Base-by-base conservation (phyloP, 306 rosid species). In the Quercus robur region DNA sequence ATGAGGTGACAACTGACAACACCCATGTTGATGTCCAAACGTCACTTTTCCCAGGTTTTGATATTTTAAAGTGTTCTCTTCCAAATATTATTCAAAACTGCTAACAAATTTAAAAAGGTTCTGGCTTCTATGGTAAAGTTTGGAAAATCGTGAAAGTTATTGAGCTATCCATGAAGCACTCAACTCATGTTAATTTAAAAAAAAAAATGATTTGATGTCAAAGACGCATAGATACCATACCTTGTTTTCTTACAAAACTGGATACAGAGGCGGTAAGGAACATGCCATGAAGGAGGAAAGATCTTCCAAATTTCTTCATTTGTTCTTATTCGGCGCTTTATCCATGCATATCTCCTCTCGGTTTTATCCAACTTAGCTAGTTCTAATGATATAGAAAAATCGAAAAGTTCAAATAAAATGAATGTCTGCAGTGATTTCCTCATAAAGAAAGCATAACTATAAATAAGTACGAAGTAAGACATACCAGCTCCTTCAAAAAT, bases 401-500 rank as follows among this genome's bases (percentile, higher is more conserved):
- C 4, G 72, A 52, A 1, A 56, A 77, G 26, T 81, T 77, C 69
- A 78, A 79, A 82, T 21, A 80, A 56, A 67, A 58, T 8, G 72
- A 63, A 56, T 80, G 57, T 57, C 72, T 66, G 61, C 68, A 35
- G 69, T 57, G 21, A 80, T 71, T 69, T 73, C 41, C 66, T 15
- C 46, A 79, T 77, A 31, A 70, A 31, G 69, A 56, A 76, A 77
- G 71, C 72, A 81, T 56, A 81, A 73, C 77, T 69, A 61, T 67
- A 77, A 78, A 19, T 56, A 59, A 57, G 66, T 56, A 63, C 25
- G 74, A 67, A 78, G 79, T 59, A 13, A 68, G 78, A 85, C 93
- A 80, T 56, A 95, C 99, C 99, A 70, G 99, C 94, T 91, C 98
- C 99, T 88, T 95, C 99, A 90, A 95, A 95, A 81, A 95, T 95